phyloP scores from a whole-genome alignment of 2,329 filamentous ascomycete species.

The Cordyceps tenuipes region DNA sequence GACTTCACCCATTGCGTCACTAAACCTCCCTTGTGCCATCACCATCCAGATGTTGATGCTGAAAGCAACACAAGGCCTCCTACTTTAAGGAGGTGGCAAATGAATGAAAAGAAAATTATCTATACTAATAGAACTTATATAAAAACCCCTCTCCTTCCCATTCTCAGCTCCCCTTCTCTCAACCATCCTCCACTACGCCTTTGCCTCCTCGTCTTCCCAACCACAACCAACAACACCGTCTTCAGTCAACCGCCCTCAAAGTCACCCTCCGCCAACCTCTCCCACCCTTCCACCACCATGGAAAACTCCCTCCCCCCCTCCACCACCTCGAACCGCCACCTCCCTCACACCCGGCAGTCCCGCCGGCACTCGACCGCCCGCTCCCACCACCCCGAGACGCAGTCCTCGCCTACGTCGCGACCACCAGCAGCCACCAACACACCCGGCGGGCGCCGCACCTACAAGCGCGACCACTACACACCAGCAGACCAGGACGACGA shows the following conservation, averaged over 20 bases:
- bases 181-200: background rate
- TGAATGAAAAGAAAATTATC: background rate
- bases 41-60: background rate
- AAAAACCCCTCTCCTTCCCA: background rate
- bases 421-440: background rate
- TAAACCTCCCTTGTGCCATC: background rate
- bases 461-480: conserved; percentile 3
- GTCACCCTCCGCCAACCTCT: background rate
- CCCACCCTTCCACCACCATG: background rate
- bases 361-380: conserved; percentile 1
- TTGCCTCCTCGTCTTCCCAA: background rate
- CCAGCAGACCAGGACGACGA: conserved; percentile 3
- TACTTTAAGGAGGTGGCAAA: background rate
- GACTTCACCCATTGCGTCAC: conserved; percentile 4
- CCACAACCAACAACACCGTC: background rate
- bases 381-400: background rate
- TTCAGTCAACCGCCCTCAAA: background rate
- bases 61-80: background rate
- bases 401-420: background rate
- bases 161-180: background rate
- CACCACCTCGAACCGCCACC: background rate
- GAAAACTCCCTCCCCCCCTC: background rate
- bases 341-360: background rate
- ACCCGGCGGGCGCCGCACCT: background rate
- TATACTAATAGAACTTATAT: background rate